phyloP scores from a whole-genome alignment of 1,284 basidiomycete species.

The Puccinia coronata region DNA sequence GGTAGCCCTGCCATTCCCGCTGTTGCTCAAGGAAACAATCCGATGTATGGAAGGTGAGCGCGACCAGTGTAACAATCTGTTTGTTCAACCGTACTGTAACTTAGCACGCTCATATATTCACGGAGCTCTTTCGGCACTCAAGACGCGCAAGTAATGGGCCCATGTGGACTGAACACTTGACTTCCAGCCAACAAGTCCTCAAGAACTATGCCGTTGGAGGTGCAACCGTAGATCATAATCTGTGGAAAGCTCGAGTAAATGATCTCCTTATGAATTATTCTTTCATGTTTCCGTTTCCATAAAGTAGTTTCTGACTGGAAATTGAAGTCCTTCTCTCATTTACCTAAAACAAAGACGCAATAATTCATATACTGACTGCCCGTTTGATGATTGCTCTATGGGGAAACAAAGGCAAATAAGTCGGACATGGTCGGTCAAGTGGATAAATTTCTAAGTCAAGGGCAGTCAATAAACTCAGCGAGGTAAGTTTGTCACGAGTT shows the following conservation, averaged over 20 bases:
- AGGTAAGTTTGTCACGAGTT: slow-evolving; percentile 9
- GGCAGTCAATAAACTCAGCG: neutral
- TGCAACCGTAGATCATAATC: slow-evolving; percentile 21
- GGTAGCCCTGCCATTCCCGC: too few species aligned
- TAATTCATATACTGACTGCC: neutral
- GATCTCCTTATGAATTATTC: too few species aligned
- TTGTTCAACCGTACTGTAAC: too few species aligned
- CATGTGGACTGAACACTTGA: slow-evolving; percentile 10
- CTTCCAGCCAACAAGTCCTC: neutral
- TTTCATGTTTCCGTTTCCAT: too few species aligned
- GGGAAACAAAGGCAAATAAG: neutral
- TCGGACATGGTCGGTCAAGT: slow-evolving; percentile 40
- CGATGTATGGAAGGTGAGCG: slow-evolving; percentile 14
- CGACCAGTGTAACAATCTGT: too few species aligned
- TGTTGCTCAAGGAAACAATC: too few species aligned
- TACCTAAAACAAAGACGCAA: neutral
- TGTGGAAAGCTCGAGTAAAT: slow-evolving; percentile 22
- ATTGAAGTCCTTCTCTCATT: neutral
- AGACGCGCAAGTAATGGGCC: slow-evolving; percentile 29
- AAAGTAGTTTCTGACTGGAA: neutral
- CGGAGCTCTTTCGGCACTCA: too few species aligned
- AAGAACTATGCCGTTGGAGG: slow-evolving; percentile 37
- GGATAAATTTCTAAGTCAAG: slow-evolving; percentile 6
- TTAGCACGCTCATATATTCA: too few species aligned
- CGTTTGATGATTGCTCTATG: too few species aligned